phyloP scores from a whole-genome alignment of 306 rosid genomes.

The Inga leiocalycina region DNA sequence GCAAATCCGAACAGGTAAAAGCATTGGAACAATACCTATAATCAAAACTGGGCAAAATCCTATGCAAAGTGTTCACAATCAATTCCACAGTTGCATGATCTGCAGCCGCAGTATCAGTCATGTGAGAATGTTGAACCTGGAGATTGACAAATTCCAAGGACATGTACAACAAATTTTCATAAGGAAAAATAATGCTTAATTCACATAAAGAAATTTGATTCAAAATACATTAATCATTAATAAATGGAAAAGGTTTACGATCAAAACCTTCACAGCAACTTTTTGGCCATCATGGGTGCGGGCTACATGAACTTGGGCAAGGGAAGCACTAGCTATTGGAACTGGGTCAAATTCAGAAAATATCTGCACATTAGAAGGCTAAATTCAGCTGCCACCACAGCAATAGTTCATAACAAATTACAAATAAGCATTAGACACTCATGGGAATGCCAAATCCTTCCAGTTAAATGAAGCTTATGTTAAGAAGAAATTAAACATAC shows the following conservation, averaged over 20 bases:
- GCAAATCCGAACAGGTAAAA: conserved; percentile 17
- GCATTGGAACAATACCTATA: conserved; percentile 62
- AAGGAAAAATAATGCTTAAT: conserved; percentile 31
- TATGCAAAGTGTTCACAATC: conserved; percentile 76
- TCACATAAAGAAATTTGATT: conserved; percentile 32
- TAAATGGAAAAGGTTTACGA: conserved; percentile 24
- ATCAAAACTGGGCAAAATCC: conserved; percentile 83
- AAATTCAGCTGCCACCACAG: conserved; percentile 32
- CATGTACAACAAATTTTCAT: conserved; percentile 25
- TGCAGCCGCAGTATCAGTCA: conserved; percentile 97
- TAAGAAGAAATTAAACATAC: conserved; percentile 46
- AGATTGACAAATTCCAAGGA: conserved; percentile 35
- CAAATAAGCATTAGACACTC: neutral
- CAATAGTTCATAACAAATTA: conserved; percentile 16
- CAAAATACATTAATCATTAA: conserved; percentile 19
- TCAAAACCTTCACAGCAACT: conserved; percentile 96
- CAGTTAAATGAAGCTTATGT: neutral
- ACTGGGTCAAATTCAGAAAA: conserved; percentile 79
- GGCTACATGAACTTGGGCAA: conserved; percentile 97
- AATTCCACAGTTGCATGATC: conserved; percentile 89
- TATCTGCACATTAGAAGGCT: conserved; percentile 58
- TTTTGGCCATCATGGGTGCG: conserved; percentile 76
- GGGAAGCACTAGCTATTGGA: conserved; percentile 98
- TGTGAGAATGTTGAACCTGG: conserved; percentile 95
- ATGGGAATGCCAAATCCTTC: neutral